Evolutionary conservation across 495 filamentous ascomycete genomes (phyloP), one percentile per base, ranked within the genome.

Genomic region (Aspergillus wentii): DNA sequence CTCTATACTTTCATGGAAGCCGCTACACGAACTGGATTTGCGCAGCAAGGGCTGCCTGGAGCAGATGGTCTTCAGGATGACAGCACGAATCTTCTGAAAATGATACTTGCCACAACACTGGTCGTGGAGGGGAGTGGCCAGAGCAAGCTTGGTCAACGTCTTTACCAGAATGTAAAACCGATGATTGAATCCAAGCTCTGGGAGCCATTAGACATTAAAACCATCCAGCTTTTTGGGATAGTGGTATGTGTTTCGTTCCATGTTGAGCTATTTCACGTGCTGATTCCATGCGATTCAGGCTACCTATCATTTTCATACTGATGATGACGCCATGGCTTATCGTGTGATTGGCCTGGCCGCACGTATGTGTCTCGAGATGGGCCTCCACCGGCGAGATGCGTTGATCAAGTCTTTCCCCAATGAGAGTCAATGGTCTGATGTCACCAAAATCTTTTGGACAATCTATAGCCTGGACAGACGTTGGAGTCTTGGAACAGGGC

Each of bases 261-360:
- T 28, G 4, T 22, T 16, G 9, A 20, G 38, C 17, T 17, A 28
- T 26, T 17, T 30, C 7, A 4, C 21, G 36, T 30, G 29, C 29
- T 36, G 18, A 37, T 52, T 18, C 39, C 18, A 18, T 6, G 1
- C 30, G 18, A 13, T 18, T 35, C 26, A 86, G 82, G 85, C 84
- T 14, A 90, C 86, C 31, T 95, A 94, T 61, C 75, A 88, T 51
- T 94, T 87, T 43, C 80, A 91, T 34, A 78, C 75, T 15, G 86
- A 86, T 38, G 83, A 92, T 47, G 88, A 94, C 57, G 71, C 80
- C 2, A 74, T 87, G 44, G 82, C 83, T 5, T 94, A 88, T 76
- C 75, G 88, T 1, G 64, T 87, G 13, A 86, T 88, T 44, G 88
- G 88, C 8, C 66, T 88, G 33, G 78, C 84, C 8, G 75, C 79